A percentile compares a stretch with the other conserved stretches of the same genome.
Conservation (phyloP, 495 filamentous ascomycete genomes). For the Aspergillus sparsus region DNA sequence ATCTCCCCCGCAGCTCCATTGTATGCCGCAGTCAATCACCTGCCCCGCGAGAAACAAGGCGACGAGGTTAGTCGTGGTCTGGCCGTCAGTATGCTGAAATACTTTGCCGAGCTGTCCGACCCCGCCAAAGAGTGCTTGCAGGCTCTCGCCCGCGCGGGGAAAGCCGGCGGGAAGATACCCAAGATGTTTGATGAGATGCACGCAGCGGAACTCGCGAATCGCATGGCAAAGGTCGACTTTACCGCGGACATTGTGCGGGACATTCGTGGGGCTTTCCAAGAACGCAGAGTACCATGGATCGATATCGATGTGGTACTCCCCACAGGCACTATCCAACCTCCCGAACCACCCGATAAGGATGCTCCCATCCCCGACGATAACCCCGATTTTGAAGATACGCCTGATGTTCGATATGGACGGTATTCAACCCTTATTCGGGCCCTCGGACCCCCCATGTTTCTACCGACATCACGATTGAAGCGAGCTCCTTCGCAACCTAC, state of each 20-base stretch:
- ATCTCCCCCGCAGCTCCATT: conserved; percentile 93
- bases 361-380: conserved; percentile 30
- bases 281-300: conserved; percentile 76
- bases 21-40: conserved; percentile 84
- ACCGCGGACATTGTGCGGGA: conserved; percentile 67
- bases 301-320: conserved; percentile 89
- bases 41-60: conserved; percentile 92
- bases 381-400: conserved; percentile 55
- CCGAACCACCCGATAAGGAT: conserved; percentile 42
- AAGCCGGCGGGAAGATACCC: conserved; percentile 46
- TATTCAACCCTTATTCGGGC: conserved; percentile 73
- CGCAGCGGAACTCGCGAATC: conserved; percentile 83
- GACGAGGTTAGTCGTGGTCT: conserved; percentile 87
- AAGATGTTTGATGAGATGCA: conserved; percentile 87
- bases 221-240: conserved; percentile 77
- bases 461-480: conserved; percentile 84
- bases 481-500: conserved; percentile 85
- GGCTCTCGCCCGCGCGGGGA: conserved; percentile 36
- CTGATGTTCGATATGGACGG: conserved; percentile 66
- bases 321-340: conserved; percentile 62
- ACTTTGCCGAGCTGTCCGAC: conserved; percentile 84
- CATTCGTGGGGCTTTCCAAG: conserved; percentile 69
- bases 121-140: conserved; percentile 62
- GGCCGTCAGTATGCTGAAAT: conserved; percentile 88
- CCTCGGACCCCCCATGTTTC: conserved; percentile 78